Base-by-base conservation (phyloP, 164 flowering plant genomes). In the Stephania cephalantha region DNA sequence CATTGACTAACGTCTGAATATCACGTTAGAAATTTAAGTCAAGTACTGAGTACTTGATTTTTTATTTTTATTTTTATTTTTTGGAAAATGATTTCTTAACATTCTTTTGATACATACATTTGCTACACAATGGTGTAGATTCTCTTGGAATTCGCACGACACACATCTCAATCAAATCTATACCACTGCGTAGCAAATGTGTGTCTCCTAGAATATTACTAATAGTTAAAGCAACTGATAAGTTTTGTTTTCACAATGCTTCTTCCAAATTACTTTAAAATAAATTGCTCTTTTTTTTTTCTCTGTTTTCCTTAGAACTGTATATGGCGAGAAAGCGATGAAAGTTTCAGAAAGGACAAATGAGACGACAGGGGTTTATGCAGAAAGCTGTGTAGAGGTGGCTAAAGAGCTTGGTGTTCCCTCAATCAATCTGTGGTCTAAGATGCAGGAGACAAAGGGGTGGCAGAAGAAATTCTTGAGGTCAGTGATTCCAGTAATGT, bases 391-490 rank as follows among this genome's bases (percentile, higher is more conserved):
- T 69, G 73, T 92, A 73, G 90, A 85, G 76, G 74, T 92, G 64
- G 98, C 94, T 70, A 80, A 77, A 69, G 93, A 90, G 71, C 68
- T 92, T 70, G 90, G 85, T 69, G 9, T 91, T 10, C 83, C 83
- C 17, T 83, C 82, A 17, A 80, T 92, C 52, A 75, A 94, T 85
- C 74, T 92, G 4, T 94, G 98, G 98, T 86, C 96, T 69, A 92
- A 91, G 85, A 90, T 94, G 96, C 97, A 94, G 80, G 88, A 90
- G 80, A 85, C 85, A 4, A 85, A 82, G 70, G 93, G 91, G 45
- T 94, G 98, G 98, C 89, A 88, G 82, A 89, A 87, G 75, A 88
- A 85, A 73, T 88, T 81, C 71, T 76, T 94, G 42, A 90, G 94
- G 98, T 91, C 48, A 69, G 88, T 85, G 15, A 53, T 52, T 52